phyloP scores from a whole-genome alignment of 352 stramenopile genomes.

The Pythium chondricola region DNA sequence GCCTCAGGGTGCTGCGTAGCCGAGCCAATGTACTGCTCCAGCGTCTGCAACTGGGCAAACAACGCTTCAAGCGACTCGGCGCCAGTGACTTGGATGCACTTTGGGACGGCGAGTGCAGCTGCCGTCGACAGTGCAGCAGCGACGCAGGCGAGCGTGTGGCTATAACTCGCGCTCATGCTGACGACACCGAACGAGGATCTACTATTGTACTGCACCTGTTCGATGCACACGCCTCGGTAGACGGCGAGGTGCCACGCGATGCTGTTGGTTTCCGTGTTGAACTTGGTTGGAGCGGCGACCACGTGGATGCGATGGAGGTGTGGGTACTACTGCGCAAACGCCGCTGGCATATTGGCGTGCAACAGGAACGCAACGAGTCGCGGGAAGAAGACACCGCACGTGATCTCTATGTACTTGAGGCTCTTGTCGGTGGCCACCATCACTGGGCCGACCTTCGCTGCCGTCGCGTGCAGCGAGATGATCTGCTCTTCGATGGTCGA shows the following conservation, averaged over 20 bases:
- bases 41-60: slow-evolving; percentile 40
- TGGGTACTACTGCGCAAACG: slow-evolving; percentile 5
- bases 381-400: slow-evolving; percentile 44
- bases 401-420: slow-evolving; percentile 37
- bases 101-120: slow-evolving; percentile 2
- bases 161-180: neutral
- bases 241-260: neutral
- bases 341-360: slow-evolving; percentile 21
- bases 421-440: slow-evolving; percentile 49
- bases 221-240: neutral
- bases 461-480: slow-evolving; percentile 33
- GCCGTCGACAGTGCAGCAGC: no score
- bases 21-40: slow-evolving; percentile 30
- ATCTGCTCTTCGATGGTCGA: slow-evolving; percentile 46
- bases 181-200: neutral
- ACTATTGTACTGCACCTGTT: neutral
- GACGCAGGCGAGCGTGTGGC: neutral
- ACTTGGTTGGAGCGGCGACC: neutral
- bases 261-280: neutral
- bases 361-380: slow-evolving; percentile 36
- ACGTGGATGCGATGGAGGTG: neutral
- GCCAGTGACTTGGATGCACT: slow-evolving; percentile 4
- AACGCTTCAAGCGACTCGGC: slow-evolving; percentile 30
- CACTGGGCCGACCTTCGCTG: slow-evolving; percentile 33
- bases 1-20: slow-evolving; percentile 15